Base-by-base conservation (phyloP, 176 grass and related monocot species). In the Eleusine coracana region DNA sequence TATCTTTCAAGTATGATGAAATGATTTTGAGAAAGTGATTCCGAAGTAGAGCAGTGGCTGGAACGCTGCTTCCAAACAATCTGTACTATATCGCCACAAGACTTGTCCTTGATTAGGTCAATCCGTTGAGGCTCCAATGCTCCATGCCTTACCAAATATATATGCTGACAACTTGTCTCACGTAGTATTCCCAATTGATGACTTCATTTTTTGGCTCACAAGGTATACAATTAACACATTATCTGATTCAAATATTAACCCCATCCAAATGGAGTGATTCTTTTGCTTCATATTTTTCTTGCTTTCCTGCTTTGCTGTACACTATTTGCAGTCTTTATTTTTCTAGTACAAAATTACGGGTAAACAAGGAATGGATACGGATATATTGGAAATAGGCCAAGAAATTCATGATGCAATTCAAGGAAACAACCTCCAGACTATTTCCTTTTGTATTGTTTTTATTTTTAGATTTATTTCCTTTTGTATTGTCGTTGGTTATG, bases 401-500 rank as follows among this genome's bases (percentile, higher is more conserved):
- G 48, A 45, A 40, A 40, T 36, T 56, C 65, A 18, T 80, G 50
- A 37, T 77, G 62, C 39, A 8, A 23, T 58, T 44, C n/a, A 45
- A 70, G 49, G 68, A 59, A 70, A 23, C 11, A 34, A 8, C 17
- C 51, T 58, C 37, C 3, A 77, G 39, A 69, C 2, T 70, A 54
- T 29, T 60, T 68, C 27, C 15, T 50, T 71, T 21, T 34, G 2
- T 34, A 34, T 34, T 34, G 31, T 34, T 34, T 34, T 34, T 34
- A 1, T 34, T 34, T 34, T 34, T 34, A 34, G 8, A 44, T 34
- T 50, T 70, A 21, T 11, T 52, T 72, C 23, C 7, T 27, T 3
- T 69, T 75, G 14, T 81, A 50, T 87, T 72, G 15, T 87, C 64
- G 15, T 49, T 29, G 23, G 25, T 52, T 86, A 25, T 79, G n/a